Percentiles rank a stretch among this genome's conserved stretches.
phyloP scores from a whole-genome alignment of 768 basidiomycete species.

The Mrakia hoshinonis region DNA sequence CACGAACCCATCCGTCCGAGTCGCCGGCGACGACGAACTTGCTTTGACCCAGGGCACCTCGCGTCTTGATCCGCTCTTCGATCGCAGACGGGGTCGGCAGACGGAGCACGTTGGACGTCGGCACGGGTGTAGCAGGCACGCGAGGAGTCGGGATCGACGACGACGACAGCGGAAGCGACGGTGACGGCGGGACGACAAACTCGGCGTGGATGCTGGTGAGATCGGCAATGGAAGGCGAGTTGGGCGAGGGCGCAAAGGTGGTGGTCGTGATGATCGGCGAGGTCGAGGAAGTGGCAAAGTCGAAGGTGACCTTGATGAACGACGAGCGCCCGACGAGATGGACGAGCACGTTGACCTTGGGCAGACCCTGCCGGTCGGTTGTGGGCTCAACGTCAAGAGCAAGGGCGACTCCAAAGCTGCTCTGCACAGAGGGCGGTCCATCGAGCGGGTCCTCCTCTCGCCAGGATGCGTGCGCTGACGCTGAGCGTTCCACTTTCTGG shows the following conservation, averaged over 20 bases:
- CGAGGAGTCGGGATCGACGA: conserved; percentile 4
- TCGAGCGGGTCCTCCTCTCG: neutral
- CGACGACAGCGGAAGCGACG: conserved; percentile 10
- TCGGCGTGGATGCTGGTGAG: conserved; percentile 21
- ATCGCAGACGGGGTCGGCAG: neutral
- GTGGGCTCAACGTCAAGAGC: conserved; percentile 9
- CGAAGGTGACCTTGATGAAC: conserved; percentile 18
- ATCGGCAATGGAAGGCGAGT: neutral
- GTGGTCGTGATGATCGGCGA: neutral
- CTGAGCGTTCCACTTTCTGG: neutral
- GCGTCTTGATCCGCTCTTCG: conserved; percentile 12
- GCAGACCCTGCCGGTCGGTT: neutral
- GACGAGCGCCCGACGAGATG: conserved; percentile 5
- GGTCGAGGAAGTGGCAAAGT: neutral
- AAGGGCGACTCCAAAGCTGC: neutral
- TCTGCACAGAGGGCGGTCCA: neutral
- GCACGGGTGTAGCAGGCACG: neutral
- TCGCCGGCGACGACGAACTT: conserved; percentile 26
- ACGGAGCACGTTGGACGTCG: neutral
- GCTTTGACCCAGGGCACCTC: conserved; percentile 13
- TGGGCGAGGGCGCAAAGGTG: neutral
- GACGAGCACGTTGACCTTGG: conserved; percentile 4
- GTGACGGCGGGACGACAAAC: conserved; percentile 13
- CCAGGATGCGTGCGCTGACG: conserved; percentile 1
- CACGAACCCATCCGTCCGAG: conserved; percentile 17